Percentiles rank a stretch among this genome's conserved stretches.
These are phyloP conservation scores for Albatrellus ellisii DNA, from an alignment of 768 basidiomycete species.

Conservation along the genomic window DNA sequence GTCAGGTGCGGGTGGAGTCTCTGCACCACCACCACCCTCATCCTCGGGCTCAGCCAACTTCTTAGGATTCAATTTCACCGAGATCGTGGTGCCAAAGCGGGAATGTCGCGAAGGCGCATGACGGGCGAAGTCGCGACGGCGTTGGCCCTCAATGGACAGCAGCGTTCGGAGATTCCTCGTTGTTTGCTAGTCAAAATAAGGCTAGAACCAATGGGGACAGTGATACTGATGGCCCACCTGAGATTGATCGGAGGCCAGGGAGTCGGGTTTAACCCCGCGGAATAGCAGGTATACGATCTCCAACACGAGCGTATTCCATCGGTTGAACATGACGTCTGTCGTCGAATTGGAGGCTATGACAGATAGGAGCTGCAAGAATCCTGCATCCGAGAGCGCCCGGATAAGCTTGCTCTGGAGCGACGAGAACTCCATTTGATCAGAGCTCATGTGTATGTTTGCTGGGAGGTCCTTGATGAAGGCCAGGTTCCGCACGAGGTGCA, in stretches of 20 bases:
- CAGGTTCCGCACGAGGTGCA: slow-evolving; percentile 89
- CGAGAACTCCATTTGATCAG: slow-evolving; percentile 71
- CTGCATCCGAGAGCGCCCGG: slow-evolving; percentile 52
- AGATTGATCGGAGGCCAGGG: slow-evolving; percentile 43
- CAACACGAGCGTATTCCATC: slow-evolving; percentile 80
- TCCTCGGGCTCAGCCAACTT: slow-evolving; percentile 17
- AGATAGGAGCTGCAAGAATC: slow-evolving; percentile 64
- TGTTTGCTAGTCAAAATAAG: slow-evolving; percentile 37
- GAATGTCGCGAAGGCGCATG: slow-evolving; percentile 72
- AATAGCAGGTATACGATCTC: slow-evolving; percentile 91
- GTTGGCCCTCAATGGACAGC: slow-evolving; percentile 62
- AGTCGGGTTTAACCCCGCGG: slow-evolving; percentile 58
- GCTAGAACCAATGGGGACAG: slow-evolving; percentile 2
- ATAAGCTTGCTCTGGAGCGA: slow-evolving; percentile 71
- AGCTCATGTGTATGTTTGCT: slow-evolving; percentile 52
- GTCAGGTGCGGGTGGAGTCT: slow-evolving; percentile 15
- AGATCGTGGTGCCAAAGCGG: slow-evolving; percentile 91
- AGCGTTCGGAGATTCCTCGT: slow-evolving; percentile 57
- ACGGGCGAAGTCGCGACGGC: slow-evolving; percentile 39
- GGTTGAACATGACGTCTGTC: slow-evolving; percentile 67
- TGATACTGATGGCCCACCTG: slow-evolving; percentile 33
- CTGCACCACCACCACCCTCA: slow-evolving; percentile 17
- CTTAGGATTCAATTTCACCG: slow-evolving; percentile 57
- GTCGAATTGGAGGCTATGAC: slow-evolving; percentile 74
- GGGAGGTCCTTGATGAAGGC: slow-evolving; percentile 85